Base-by-base conservation (phyloP, 768 basidiomycete genomes). In the Hygrophoropsis aurantiaca region DNA sequence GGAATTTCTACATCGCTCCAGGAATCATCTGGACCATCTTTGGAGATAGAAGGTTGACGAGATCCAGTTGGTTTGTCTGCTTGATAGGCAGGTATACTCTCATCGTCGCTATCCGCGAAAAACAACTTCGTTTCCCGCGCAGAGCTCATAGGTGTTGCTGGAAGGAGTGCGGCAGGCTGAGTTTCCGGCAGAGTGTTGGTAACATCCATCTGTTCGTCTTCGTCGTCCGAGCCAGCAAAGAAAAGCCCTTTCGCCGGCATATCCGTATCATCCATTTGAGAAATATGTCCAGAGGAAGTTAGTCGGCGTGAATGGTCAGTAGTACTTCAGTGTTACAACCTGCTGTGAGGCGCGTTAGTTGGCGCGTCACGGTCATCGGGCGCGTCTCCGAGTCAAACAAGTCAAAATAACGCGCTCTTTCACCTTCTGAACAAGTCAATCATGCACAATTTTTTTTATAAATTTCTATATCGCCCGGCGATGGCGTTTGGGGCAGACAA, bases 201-300 rank as follows among this genome's bases (percentile, higher is more conserved):
- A n/a, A 19, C 32, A 33, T 40, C 21, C 43, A 43, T 26, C 32
- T 21, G n/a, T 16, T 70, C 69, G 7, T 69, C 71, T 38, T 81
- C 74, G 46, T 79, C 82, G 27, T 71, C 71, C 13, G 83, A 80
- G 27, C 74, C 75, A 30, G 80, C 77, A 61, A 87, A 86, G 59
- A 87, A 87, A 9, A 77, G 64, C 6, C 61, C 64, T 30, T 13
- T 30, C 13, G 27, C 7, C 6, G 27, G 7, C 6, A 30, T 7
- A 7, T 30, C 27, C 7, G 13, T 13, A 13, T 30, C 27, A 30
- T 30, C 27, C 13, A 13, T 13, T 30, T 30, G 7, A 30, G 27
- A 13, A 13, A 30, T 30, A 30, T 30, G 7, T 13, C 6, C 13
- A 7, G 13, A 30, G 13, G 6, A 30, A 13, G 27, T 30, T n/a